Base-by-base conservation (phyloP, 805 yeast species). In the Nadsonia fulvescens region DNA sequence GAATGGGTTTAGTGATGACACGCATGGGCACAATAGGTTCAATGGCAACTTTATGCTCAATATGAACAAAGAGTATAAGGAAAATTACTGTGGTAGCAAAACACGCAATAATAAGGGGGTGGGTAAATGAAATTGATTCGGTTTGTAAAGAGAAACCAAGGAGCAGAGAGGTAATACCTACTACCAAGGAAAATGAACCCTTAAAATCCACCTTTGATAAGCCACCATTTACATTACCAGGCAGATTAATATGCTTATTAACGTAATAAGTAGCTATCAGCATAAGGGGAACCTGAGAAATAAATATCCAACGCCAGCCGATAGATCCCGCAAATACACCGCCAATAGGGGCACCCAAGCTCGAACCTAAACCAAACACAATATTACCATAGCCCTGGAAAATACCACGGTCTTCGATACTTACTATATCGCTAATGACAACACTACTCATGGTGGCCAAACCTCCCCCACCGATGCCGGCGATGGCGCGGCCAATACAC, bases 401-500 rank as follows among this genome's bases (percentile, higher is more conserved):
- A 13, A 77, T 47, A 2, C 91, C 93, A 31, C 94, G 58, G 21
- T 72, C 66, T 30, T 86, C 60, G 33, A 75, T 58, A 2, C 89
- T 70, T 14, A 82, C 72, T 25, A 78, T 54, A 47, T 81, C 93
- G 15, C 79, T 68, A 38, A 74, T 63, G 3, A 81, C 61, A 31
- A 81, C 73, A 4, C 91, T 71, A n/a, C 78, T 64, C 38, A 79
- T 53, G 0, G 83, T 61, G 23, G 72, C 67, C 41, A 81, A 63
- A 1, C 93, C 93, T 6, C 92, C 89, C 10, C 92, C 93, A 7
- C 93, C 93, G 30, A 76, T 62, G 11, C 94, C 94, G 14, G 91
- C 70, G 25, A 81, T 56, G 33, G 78, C 71, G 38, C 92, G 58
- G 1, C 82, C 86, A 2, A 64, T 70, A 27, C 76, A 70, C 20